Base-by-base conservation (phyloP, 129 eudicot genomes). In the Artemisia tridentata region DNA sequence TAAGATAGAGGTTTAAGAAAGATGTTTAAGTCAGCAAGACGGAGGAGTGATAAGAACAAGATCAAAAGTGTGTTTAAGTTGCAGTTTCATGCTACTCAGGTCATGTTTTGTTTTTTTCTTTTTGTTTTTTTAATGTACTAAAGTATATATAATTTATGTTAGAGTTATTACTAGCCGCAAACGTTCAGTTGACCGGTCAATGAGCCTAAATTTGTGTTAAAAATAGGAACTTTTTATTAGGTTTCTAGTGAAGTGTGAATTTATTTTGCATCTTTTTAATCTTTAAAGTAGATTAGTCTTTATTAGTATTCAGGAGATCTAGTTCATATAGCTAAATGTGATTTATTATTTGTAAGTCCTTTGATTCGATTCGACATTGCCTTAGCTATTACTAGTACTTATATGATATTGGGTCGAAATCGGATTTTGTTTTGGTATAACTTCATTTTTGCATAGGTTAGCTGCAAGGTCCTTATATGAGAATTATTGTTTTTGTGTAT, bases 31-130 rank as follows among this genome's bases (percentile, higher is more conserved):
- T 71, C 96, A 71, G 92, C 82, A 68, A 73, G 85, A 83, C 90
- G 99, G 99, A 87, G 97, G 84, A 87, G 80, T 71, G 99, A 93
- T 54, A 90, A 80, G 91, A 90, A 72, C 90, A 93, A 85, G 93
- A 74, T 90, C 89, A 93, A 88, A 82, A 85, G 81, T 83, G 91
- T 74, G 8, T 90, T 90, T 76, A 93, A 81, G 71, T 49, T 93
- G 76, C 97, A 85, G 83, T 93, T 93, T 78, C 89, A 83, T 82
- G 99, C 96, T 50, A 85, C 97, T 72, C 89, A 87, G 99, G 99
- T 93, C 53, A 63, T 65, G 20, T 63, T 16, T 20, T 66, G 27
- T 53, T 71, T 13, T 34, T 5, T 1, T 5, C 8, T 34, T 5
- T 5, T 29, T 29, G 34, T 6, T 34, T 34, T 34, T 34, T 34